Percentiles rank a stretch among this genome's conserved stretches.
Evolutionary conservation across 495 filamentous ascomycete genomes (phyloP).

Genomic region (Hyaloscypha bicolor): DNA sequence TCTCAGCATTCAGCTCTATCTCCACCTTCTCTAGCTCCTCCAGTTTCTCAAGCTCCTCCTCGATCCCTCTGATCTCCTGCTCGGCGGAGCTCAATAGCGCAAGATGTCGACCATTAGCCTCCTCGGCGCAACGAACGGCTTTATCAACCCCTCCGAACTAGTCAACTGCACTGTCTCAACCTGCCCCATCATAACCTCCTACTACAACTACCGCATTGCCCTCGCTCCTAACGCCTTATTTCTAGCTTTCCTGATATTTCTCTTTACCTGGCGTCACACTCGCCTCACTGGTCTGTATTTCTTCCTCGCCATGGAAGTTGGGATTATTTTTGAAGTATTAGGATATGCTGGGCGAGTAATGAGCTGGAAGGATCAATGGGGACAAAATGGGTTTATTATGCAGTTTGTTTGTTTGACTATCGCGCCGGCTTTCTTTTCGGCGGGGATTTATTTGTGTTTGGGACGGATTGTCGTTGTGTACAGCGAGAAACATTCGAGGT

Average conservation of each 20-base stretch:
- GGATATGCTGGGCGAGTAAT: slow-evolving; percentile 48
- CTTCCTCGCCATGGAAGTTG: slow-evolving; percentile 44
- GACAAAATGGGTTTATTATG: slow-evolving; percentile 46
- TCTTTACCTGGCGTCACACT: slow-evolving; percentile 42
- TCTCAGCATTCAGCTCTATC: too few species aligned
- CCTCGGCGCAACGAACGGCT: too few species aligned
- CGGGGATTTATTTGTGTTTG: slow-evolving; percentile 62
- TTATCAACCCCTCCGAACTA: too few species aligned
- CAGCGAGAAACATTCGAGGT: slow-evolving; percentile 59
- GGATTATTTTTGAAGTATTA: slow-evolving; percentile 44
- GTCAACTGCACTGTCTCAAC: background rate
- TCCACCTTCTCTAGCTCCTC: too few species aligned
- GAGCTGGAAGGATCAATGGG: slow-evolving; percentile 45
- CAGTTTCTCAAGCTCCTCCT: too few species aligned
- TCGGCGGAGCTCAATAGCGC: too few species aligned
- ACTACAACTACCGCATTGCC: slow-evolving; percentile 40
- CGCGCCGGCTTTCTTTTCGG: slow-evolving; percentile 62
- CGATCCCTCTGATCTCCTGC: too few species aligned
- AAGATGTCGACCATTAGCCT: too few species aligned
- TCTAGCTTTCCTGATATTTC: slow-evolving; percentile 43
- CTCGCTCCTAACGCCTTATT: slow-evolving; percentile 46
- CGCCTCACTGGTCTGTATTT: slow-evolving; percentile 39
- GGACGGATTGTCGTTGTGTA: slow-evolving; percentile 55
- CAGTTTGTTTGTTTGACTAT: slow-evolving; percentile 55
- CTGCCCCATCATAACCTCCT: background rate